A percentile compares a stretch with the other conserved stretches of the same genome.
Evolutionary conservation across 345 rosid genomes (phyloP).

Genomic region (Camelina hispida): DNA sequence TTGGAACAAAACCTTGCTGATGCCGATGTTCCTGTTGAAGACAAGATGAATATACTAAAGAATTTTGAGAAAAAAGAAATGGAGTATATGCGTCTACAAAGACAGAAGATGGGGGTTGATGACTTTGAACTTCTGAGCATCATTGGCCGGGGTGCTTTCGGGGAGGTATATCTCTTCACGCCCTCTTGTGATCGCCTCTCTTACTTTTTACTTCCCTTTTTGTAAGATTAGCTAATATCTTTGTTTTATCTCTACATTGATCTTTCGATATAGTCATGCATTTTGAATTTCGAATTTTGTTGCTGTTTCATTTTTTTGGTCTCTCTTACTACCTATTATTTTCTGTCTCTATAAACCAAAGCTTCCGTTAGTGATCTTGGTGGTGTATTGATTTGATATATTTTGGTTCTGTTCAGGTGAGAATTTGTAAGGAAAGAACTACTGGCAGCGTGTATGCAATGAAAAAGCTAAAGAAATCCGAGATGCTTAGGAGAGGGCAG

Average conservation of each 20-base stretch:
- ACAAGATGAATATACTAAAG: constrained; percentile 48
- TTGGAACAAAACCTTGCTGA: constrained; percentile 55
- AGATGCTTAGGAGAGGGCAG: constrained; percentile 56
- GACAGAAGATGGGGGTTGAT: constrained; percentile 57
- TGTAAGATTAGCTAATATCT: neutral
- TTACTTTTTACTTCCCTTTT: neutral
- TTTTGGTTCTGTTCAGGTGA: constrained; percentile 48
- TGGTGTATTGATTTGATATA: constrained; percentile 18
- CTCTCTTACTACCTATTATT: neutral
- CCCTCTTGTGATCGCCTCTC: neutral
- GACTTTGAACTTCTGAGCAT: constrained; percentile 55
- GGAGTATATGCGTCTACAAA: constrained; percentile 55
- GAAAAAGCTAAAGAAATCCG: constrained; percentile 51
- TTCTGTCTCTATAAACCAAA: neutral
- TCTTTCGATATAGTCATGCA: neutral
- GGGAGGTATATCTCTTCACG: constrained; percentile 46
- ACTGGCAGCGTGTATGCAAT: constrained; percentile 51
- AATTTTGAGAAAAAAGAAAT: constrained; percentile 53
- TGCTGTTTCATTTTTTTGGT: constrained; percentile 4
- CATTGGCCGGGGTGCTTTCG: constrained; percentile 62
- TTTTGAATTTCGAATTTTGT: neutral
- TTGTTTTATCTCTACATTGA: constrained; percentile 19
- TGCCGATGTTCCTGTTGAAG: constrained; percentile 56
- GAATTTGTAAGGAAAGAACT: constrained; percentile 56
- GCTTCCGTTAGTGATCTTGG: constrained; percentile 14